Percentiles rank a stretch among this genome's conserved stretches.
phyloP scores from a whole-genome alignment of 139 green algal genomes.

The Bryopsis sp. region DNA sequence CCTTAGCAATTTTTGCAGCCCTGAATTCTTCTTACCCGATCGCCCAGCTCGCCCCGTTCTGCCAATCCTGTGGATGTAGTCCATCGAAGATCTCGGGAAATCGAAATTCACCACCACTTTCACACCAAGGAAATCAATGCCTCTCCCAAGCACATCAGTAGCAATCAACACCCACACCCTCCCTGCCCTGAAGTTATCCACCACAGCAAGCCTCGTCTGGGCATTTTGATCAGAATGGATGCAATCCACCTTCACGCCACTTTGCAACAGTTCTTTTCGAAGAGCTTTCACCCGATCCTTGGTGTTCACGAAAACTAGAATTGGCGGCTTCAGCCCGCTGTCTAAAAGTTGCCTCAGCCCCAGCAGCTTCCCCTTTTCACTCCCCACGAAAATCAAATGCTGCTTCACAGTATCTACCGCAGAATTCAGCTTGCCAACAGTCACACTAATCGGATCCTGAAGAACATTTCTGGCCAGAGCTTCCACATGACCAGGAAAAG shows the following conservation, averaged over 20 bases:
- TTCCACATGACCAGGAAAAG: conserved; percentile 46
- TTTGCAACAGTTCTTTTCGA: neutral
- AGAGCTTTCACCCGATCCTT: conserved; percentile 34
- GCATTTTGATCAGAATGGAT: conserved; percentile 1
- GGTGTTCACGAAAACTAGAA: conserved; percentile 85
- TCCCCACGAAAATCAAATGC: conserved; percentile 83
- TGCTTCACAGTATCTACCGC: conserved; percentile 65
- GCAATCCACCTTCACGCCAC: neutral
- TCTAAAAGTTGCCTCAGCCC: conserved; percentile 80
- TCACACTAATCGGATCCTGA: conserved; percentile 75
- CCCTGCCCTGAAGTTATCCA: conserved; percentile 30
- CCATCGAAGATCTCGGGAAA: conserved; percentile 64
- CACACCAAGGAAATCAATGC: conserved; percentile 69
- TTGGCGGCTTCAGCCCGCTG: conserved; percentile 64
- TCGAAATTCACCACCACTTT: conserved; percentile 95
- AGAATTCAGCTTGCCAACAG: conserved; percentile 60
- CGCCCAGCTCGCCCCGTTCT: conserved; percentile 60
- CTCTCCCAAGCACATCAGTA: conserved; percentile 83
- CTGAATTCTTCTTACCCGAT: conserved; percentile 19
- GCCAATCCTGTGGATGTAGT: conserved; percentile 91
- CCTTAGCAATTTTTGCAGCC: no score
- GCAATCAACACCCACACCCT: conserved; percentile 83
- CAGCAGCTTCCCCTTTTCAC: conserved; percentile 84
- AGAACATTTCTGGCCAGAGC: conserved; percentile 74
- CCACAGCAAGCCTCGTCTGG: neutral